Base-by-base conservation (phyloP, 495 filamentous ascomycete species). In the Daldinia concentrica region DNA sequence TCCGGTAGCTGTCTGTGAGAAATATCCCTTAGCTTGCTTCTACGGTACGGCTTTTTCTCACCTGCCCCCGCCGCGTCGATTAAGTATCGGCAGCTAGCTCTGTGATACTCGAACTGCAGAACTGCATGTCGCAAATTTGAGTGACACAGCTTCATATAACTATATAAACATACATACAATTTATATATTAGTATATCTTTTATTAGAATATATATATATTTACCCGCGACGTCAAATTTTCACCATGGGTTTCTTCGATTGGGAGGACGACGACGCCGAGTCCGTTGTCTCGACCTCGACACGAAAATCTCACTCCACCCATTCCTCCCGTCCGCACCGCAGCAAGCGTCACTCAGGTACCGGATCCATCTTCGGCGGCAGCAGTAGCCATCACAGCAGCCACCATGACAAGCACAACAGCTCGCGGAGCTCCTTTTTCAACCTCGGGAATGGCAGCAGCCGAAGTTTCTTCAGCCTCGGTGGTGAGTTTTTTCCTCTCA, bases 381-480 rank as follows among this genome's bases (percentile, higher is more conserved):
- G 72, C 58, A 69, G 58, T 14, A 73, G 75, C 72, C 77, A 30
- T 48, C 37, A 37, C 11, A 73, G 75, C 72, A 66, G 74, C 41
- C 64, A 82, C 29, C 76, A 78, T 60, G 57, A 65, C 61, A 79
- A 78, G 48, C 59, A 81, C 70, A 79, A 77, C 58, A 78, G 81
- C 69, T 86, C 84, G 2, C 81, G 84, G 6, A 78, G 83, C 15
- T 86, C 86, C 15, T 82, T 88, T 77, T 88, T 88, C 77, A 80
- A 79, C 67, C 72, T 86, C n/a, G 76, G 79, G 27, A 84, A 85
- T 59, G 76, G 80, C 43, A 80, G 78, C 66, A 71, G 74, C 24
- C 68, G 79, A 61, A 83, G 80, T 59, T 80, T 84, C 77, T 84
- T 84, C 72, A 79, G 78, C 17, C 68, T 60, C 77, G 86, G 77